These are phyloP conservation scores for Debaryomycetaceae sp. DNA, from an alignment of 1,139 yeast genomes.

Conservation along the genomic window DNA sequence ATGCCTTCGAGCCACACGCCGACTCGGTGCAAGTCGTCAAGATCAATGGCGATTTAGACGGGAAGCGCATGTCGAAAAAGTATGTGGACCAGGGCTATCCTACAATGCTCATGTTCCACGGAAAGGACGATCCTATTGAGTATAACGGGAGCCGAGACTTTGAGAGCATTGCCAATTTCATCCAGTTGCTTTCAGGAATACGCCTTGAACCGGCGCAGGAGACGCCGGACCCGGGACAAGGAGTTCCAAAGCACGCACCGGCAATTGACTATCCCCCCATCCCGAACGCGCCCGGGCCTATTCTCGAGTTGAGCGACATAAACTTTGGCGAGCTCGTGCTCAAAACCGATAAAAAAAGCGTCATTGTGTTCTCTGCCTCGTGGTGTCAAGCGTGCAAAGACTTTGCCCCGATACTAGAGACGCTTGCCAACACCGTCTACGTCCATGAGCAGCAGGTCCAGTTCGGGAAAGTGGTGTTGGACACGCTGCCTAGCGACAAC, in stretches of 20 bases:
- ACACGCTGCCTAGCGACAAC: conserved; percentile 31
- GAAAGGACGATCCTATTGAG: conserved; percentile 37
- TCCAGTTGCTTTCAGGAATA: conserved; percentile 25
- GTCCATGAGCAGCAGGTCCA: conserved; percentile 20
- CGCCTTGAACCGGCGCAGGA: too few relatives aligned
- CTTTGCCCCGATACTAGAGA: conserved; percentile 18
- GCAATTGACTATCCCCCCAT: conserved; percentile 1
- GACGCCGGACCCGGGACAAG: conserved; percentile 2
- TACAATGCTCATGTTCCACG: conserved; percentile 46
- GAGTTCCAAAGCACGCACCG: conserved; percentile 2
- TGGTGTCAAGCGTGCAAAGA: conserved; percentile 22
- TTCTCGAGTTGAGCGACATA: conserved; percentile 21
- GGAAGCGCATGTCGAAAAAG: conserved; percentile 40
- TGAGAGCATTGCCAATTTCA: conserved; percentile 34
- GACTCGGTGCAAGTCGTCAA: conserved; percentile 41
- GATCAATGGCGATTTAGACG: conserved; percentile 59
- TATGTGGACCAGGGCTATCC: conserved; percentile 58
- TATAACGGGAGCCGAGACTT: conserved; percentile 39
- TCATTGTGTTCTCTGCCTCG: conserved; percentile 30
- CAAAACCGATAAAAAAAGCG: conserved; percentile 10
- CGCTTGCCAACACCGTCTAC: conserved; percentile 23
- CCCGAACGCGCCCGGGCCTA: conserved; percentile 6
- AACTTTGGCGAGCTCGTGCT: conserved; percentile 23
- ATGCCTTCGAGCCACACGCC: conserved; percentile 31
- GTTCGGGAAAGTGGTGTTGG: conserved; percentile 39